Evolutionary conservation across 257 asterid species (phyloP), one percentile per base, ranked within the genome.

Genomic region (Paraleonurus japonicus): DNA sequence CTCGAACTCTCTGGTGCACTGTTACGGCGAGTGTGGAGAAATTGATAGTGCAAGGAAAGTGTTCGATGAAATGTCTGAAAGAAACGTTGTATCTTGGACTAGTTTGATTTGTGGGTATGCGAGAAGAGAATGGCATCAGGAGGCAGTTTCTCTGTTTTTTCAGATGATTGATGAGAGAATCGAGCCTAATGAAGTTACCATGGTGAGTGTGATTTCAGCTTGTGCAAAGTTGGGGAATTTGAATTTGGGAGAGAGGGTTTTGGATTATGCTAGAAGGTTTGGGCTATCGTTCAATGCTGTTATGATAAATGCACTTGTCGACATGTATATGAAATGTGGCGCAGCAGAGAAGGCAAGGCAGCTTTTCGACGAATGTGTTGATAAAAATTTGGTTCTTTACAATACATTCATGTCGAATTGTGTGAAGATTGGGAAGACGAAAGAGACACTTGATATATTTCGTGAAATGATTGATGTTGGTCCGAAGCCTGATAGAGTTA

Each of bases 241-340:
- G 71, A 68, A 74, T 28, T 81, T 81, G 75, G 92, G 76, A 6
- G 80, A 81, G 78, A 82, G 69, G 30, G 80, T 84, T 53, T 55
- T 72, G 68, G 61, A 70, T 22, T 72, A 30, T 75, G 65, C 81
- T 15, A 72, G 23, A 23, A 54, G 61, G 19, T 79, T 73, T 1
- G 83, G 78, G 67, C 27, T 87, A 17, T 66, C 75, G 27, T 62
- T 51, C 41, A 82, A 87, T 65, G 64, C 61, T 53, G 79, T 82
- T 7, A 69, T 87, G 86, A 69, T 81, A 22, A 87, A 81, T 73
- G 85, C 89, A 12, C 78, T 87, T 61, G 86, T 82, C 2, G 88
- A 86, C 65, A 82, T 82, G 92, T 77, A 82, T 62, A 79, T 86
- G 86, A 86, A 86, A 74, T 84, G 92, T 57, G 89, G 88, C 54